A percentile compares a stretch with the other conserved stretches of the same genome.
phyloP scores from a whole-genome alignment of 208 protist genomes.

The Leishmania major region DNA sequence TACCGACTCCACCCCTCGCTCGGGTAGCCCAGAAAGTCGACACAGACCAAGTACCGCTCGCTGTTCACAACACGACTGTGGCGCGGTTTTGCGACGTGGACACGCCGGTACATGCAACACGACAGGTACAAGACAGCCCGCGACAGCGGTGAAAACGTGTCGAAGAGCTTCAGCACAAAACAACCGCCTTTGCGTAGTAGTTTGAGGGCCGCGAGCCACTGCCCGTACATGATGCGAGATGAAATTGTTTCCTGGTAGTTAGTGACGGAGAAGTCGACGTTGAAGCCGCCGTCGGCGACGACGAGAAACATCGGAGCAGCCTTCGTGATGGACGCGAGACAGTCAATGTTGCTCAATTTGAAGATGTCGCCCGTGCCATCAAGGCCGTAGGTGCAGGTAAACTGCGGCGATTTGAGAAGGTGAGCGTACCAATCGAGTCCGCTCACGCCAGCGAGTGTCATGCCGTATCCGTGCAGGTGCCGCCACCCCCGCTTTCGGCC shows the following conservation, averaged over 20 bases:
- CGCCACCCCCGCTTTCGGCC: constrained; percentile 37
- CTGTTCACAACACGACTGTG: constrained; percentile 92
- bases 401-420: constrained; percentile 45
- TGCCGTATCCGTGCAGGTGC: constrained; percentile 74
- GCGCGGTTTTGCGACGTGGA: constrained; percentile 90
- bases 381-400: constrained; percentile 80
- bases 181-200: constrained; percentile 64
- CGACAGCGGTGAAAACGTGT: constrained; percentile 88
- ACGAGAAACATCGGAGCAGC: constrained; percentile 56
- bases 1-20: constrained; percentile 53
- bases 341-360: constrained; percentile 78
- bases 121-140: constrained; percentile 78
- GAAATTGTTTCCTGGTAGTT: constrained; percentile 93
- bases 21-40: constrained; percentile 46
- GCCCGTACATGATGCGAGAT: constrained; percentile 81
- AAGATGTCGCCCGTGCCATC: constrained; percentile 89
- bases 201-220: constrained; percentile 83
- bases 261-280: constrained; percentile 61
- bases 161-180: constrained; percentile 92
- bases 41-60: constrained; percentile 88
- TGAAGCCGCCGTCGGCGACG: constrained; percentile 93
- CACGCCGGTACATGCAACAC: constrained; percentile 79
- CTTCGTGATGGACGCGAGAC: constrained; percentile 51
- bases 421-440: constrained; percentile 85
- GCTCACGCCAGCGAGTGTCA: constrained; percentile 73